Conservation (phyloP, 148 eudicot genomes). For the Silene latifolia region DNA sequence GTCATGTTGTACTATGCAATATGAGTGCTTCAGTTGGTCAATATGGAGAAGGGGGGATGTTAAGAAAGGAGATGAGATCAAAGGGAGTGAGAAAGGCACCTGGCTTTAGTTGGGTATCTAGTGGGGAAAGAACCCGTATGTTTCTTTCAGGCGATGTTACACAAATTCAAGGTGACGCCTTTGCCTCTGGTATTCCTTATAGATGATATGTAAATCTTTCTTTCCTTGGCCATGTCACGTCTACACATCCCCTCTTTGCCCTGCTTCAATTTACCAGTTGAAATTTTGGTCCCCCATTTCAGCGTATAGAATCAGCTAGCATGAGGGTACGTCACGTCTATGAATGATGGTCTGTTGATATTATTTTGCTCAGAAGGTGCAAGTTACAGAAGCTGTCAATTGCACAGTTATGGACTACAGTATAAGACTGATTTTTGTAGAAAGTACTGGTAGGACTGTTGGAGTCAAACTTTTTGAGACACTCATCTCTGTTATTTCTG, state of each 20-base stretch:
- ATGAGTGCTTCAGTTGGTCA: constrained; percentile 30
- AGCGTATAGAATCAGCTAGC: background rate
- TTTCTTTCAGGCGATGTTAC: constrained; percentile 31
- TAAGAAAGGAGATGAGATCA: constrained; percentile 33
- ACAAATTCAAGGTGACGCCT: constrained; percentile 7
- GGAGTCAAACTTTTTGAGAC: no score
- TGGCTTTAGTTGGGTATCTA: constrained; percentile 39
- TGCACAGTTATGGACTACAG: background rate
- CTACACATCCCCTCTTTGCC: no score
- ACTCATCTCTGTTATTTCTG: no score
- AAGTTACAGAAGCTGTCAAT: background rate
- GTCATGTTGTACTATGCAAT: constrained; percentile 34
- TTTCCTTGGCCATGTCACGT: background rate
- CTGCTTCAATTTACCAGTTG: no score
- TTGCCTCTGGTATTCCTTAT: background rate
- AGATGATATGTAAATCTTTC: background rate
- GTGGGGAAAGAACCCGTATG: constrained; percentile 16
- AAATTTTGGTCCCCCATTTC: no score
- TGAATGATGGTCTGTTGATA: background rate
- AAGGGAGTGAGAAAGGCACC: constrained; percentile 36
- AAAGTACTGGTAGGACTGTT: no score
- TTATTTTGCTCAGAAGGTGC: background rate
- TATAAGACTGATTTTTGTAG: background rate
- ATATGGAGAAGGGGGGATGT: constrained; percentile 19
- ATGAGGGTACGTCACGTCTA: background rate